phyloP scores from a whole-genome alignment of 371 early-diverging fungal genomes.

The Coemansia sp. region DNA sequence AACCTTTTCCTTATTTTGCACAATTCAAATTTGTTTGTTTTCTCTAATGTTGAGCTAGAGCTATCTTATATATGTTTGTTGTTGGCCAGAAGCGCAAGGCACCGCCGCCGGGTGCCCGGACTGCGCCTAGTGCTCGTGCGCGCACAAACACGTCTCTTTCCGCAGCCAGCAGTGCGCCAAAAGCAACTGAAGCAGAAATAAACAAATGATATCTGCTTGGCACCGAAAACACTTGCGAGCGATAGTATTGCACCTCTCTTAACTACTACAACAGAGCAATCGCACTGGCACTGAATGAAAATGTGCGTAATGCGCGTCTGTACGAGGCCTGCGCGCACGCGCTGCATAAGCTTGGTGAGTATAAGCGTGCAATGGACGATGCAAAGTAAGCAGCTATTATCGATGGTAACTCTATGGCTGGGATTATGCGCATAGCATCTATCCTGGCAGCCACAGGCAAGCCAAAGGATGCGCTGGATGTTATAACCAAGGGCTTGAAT shows the following conservation, averaged over 20 bases:
- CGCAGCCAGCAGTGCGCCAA: not conserved
- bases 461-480: slow-evolving; percentile 18
- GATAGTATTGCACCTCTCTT: slow-evolving; percentile 27
- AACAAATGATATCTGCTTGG: slow-evolving; percentile 16
- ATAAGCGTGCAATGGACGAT: slow-evolving; percentile 26
- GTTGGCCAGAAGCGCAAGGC: slow-evolving; percentile 45
- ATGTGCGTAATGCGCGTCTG: slow-evolving; percentile 7
- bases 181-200: not conserved
- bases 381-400: slow-evolving; percentile 28
- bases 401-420: slow-evolving; percentile 12
- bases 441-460: slow-evolving; percentile 21
- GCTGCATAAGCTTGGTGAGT: slow-evolving; percentile 32
- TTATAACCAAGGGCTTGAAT: slow-evolving; percentile 8
- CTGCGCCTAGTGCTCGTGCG: not conserved
- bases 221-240: slow-evolving; percentile 19
- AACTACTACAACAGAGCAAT: slow-evolving; percentile 38
- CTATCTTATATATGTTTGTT: slow-evolving; percentile 29
- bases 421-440: slow-evolving; percentile 17
- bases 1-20: not conserved
- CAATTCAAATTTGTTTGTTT: not conserved
- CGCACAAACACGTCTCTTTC: not conserved
- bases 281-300: slow-evolving; percentile 22
- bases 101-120: not conserved
- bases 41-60: not conserved
- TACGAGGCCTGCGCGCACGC: slow-evolving; percentile 30